Percentiles rank a stretch among this genome's conserved stretches.
phyloP scores from a whole-genome alignment of 2,329 filamentous ascomycete species.

The Colletotrichum sp. region DNA sequence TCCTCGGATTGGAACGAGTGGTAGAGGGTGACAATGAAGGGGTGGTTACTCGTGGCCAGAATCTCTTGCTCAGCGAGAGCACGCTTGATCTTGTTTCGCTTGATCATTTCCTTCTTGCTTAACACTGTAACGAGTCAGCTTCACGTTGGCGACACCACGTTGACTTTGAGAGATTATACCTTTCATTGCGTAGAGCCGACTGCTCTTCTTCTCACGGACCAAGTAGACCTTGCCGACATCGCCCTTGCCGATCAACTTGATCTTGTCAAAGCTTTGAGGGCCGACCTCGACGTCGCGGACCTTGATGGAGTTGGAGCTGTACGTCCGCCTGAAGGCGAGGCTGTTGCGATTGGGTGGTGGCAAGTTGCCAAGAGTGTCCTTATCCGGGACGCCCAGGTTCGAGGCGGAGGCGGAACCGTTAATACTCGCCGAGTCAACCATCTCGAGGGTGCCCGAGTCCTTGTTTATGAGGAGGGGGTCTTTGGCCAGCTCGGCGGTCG shows the following conservation, averaged over 20 bases:
- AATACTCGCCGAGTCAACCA: conserved; percentile 46
- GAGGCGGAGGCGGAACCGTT: conserved; percentile 32
- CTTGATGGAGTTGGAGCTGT: conserved; percentile 99
- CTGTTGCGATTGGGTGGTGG: conserved; percentile 70
- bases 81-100: conserved; percentile 99
- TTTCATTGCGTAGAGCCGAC: conserved; percentile 97
- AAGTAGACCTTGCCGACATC: conserved; percentile 99
- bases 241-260: conserved; percentile 98
- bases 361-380: conserved; percentile 64
- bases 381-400: conserved; percentile 40
- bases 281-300: conserved; percentile 96
- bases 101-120: conserved; percentile 99
- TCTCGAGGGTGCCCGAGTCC: conserved; percentile 50
- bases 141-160: background rate
- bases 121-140: conserved; percentile 69
- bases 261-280: conserved; percentile 97
- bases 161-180: conserved; percentile 57
- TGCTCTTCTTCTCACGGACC: conserved; percentile 97
- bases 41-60: conserved; percentile 96
- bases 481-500: conserved; percentile 86
- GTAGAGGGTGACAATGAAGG: conserved; percentile 97
- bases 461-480: conserved; percentile 72
- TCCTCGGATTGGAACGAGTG: conserved; percentile 99
- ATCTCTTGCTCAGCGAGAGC: conserved; percentile 98
- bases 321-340: conserved; percentile 87